Base-by-base conservation (phyloP, 2,329 filamentous ascomycete genomes). In the Aspergillus amoenus region DNA sequence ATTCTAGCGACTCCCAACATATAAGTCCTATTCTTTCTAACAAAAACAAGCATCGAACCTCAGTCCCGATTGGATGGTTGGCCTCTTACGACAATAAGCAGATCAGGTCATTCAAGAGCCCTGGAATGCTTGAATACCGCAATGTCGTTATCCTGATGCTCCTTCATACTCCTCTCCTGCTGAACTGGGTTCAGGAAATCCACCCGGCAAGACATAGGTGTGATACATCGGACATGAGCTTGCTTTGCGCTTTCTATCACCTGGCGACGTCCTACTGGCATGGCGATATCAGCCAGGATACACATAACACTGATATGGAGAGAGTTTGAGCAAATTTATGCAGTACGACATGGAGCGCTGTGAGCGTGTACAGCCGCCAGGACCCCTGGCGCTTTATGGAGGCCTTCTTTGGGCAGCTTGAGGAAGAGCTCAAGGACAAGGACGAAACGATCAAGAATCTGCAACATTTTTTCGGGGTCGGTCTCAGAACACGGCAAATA, bases 81-180 rank as follows among this genome's bases (percentile, higher is more conserved):
- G 9, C 27, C 4, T n/a, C 12, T 11, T 43, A 58, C 9, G 9
- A 17, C 24, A 41, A 30, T 15, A 52, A 7, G 17, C 18, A 22
- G 3, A 50, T 40, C 27, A 49, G 44, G 52, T 59, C 62, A 24
- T 61, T 64, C 56, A 39, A 50, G 21, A 44, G 52, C 21, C 30
- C 44, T 11, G n/a, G 34, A 3, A 44, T 39, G 22, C 43, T 64
- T 9, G 71, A 70, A 55, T 73, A 72, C 59, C 64, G 69, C 17
- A 73, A 70, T 58, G 58, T 59, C 7, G 51, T 52, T 13, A 57
- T 70, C 5, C 54, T 63, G 13, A 30, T 66, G 41, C 54, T 72
- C 22, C 57, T 72, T n/a, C 66, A 70, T 58, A 61, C 59, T 2
- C 64, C 67, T 2, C 9, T 61, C 2, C 54, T 73, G 22, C 5